Evolutionary conservation across 257 asterid species (phyloP).

Genomic region (Craterostigma plantagineum): DNA sequence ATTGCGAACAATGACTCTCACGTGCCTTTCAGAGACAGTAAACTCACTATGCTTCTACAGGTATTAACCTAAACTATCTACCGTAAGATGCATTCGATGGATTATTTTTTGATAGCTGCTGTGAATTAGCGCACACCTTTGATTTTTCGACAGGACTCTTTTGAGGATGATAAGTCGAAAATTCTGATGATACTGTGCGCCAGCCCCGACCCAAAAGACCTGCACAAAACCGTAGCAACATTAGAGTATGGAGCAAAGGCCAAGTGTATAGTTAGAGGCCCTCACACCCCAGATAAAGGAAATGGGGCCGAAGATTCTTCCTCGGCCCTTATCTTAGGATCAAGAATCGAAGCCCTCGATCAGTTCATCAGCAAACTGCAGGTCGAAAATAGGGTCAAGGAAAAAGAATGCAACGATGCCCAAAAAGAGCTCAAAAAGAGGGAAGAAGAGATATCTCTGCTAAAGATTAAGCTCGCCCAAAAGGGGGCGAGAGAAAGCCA

Average conservation of each 20-base stretch:
- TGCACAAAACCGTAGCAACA: slow-evolving; percentile 84
- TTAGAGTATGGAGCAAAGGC: slow-evolving; percentile 95
- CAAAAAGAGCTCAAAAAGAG: slow-evolving; percentile 37
- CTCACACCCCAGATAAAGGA: slow-evolving; percentile 56
- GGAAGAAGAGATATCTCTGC: slow-evolving; percentile 47
- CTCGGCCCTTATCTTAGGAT: slow-evolving; percentile 44
- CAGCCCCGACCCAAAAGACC: slow-evolving; percentile 83
- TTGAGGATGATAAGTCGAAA: slow-evolving; percentile 86
- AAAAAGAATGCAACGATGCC: slow-evolving; percentile 48
- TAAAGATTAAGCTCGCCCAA: slow-evolving; percentile 45
- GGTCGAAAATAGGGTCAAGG: slow-evolving; percentile 49
- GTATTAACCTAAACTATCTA: slow-evolving; percentile 14
- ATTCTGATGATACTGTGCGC: slow-evolving; percentile 88
- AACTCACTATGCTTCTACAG: slow-evolving; percentile 97
- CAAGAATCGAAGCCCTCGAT: slow-evolving; percentile 71
- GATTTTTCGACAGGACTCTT: slow-evolving; percentile 50
- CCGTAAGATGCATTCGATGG: not conserved
- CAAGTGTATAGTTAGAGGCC: slow-evolving; percentile 78
- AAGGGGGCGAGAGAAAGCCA: slow-evolving; percentile 17
- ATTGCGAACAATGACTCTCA: slow-evolving; percentile 95
- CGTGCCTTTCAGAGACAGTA: slow-evolving; percentile 96
- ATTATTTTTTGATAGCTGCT: too few species aligned
- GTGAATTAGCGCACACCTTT: too few species aligned
- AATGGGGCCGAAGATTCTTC: slow-evolving; percentile 66
- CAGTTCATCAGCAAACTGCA: slow-evolving; percentile 68